Base-by-base conservation (phyloP, 495 filamentous ascomycete genomes). In the Neurospora sp. region DNA sequence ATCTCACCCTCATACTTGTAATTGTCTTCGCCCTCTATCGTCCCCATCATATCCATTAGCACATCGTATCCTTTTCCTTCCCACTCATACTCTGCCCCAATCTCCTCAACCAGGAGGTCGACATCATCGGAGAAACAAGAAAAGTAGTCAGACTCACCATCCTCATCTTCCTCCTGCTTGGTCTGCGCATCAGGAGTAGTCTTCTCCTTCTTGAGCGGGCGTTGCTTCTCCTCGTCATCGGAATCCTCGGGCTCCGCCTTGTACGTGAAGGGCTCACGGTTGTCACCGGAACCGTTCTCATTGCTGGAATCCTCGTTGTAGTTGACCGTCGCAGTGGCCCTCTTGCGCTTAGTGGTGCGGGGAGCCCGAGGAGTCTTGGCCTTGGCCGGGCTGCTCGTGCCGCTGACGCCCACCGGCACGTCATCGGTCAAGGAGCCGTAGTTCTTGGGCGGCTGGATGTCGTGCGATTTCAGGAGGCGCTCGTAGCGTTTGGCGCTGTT, bases 381-480 rank as follows among this genome's bases (percentile, higher is more conserved):
- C 27, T 16, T 18, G 14, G 27, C 53, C 53, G 53, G 53, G 27
- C 53, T 65, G 27, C 53, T 65, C 27, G 31, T 2, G 31, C 27
- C 27, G 53, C 53, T 65, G 53, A 14, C 11, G 14, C 2, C 2
- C 53, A 31, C 27, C 27, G 27, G 27, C 27, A 3, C 27, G 7
- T 65, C 53, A 37, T 65, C 53, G 27, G 22, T 18, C 53, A 69
- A 40, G 31, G 68, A 73, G 37, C 42, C n/a, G 71, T 35, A 65
- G 53, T 65, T 65, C 53, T 37, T 65, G 53, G 53, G 53, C 6
- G 53, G 53, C 53, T 76, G 70, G 71, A 89, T 88, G 42, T 82
- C 82, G 74, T 90, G 84, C 2, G 85, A 81, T 76, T 89, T 89
- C 78, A 90, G 82, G 53, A 92, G 84, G 3, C 90, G 85, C 80